Base-by-base conservation (phyloP, 768 basidiomycete genomes). In the Lentinula guzmanii region DNA sequence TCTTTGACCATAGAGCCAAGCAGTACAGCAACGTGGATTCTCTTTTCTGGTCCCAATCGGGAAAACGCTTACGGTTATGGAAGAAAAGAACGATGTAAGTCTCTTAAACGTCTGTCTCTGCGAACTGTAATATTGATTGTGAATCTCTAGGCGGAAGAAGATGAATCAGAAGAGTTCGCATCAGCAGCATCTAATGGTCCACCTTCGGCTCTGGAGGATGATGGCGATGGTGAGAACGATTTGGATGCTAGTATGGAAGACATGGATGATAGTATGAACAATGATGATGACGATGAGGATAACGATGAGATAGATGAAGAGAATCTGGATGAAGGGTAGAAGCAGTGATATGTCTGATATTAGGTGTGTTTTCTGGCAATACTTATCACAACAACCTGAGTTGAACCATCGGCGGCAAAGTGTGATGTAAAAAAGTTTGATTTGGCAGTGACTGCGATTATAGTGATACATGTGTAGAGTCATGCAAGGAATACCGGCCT, bases 31-130 rank as follows among this genome's bases (percentile, higher is more conserved):
- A 64, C 81, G 88, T 37, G 91, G 91, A 9, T 86, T 77, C 62
- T 78, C 71, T 64, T 90, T 83, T 68, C 77, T 90, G 21, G 79
- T 93, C 28, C 90, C 90, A 5, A 88, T 91, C 48, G 91, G 91
- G 7, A 82, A 85, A 54, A 79, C 79, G 58, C 77, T 89, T 60
- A 93, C 91, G 13, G 85, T 86, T 66, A 82, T 86, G 64, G 91
- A 93, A 68, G 91, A 93, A 72, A 91, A 90, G 76, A 91, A 91
- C 69, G 91, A 93, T 69, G 91, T 91, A 61, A 58, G 79, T 71
- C 9, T 34, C 45, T 41, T 51, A 58, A 16, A 42, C 34, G 28
- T 31, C 53, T 48, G n/a, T 39, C 28, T 18, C 45, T 16, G 52
- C 1, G 28, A 48, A 7, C 42, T 43, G 6, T 6, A 18, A 39